phyloP scores from a whole-genome alignment of 2,329 filamentous ascomycete genomes.

The Penicillium rolfsii region DNA sequence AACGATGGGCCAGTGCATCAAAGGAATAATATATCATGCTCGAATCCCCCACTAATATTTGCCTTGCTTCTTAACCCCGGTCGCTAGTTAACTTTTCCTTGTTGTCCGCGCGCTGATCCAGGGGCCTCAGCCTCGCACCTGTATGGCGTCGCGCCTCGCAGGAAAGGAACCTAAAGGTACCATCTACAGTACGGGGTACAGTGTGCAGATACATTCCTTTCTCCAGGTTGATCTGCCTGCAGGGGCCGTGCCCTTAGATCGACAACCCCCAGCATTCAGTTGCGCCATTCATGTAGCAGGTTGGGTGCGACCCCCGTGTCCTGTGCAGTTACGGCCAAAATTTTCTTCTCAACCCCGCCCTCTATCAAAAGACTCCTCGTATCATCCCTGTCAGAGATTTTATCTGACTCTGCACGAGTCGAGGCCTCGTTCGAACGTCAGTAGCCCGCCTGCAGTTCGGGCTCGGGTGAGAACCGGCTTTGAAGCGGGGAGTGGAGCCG shows the following conservation, averaged over 20 bases:
- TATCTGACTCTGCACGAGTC: background rate
- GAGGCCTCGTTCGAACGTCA: background rate
- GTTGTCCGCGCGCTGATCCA: background rate
- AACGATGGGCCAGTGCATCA: background rate
- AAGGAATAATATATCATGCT: background rate
- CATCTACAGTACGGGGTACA: background rate
- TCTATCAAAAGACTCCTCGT: background rate
- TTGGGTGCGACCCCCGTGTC: background rate
- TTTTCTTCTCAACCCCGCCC: background rate
- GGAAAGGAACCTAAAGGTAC: background rate
- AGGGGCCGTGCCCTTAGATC: slow-evolving; percentile 20
- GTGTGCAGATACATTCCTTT: background rate
- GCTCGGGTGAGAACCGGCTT: background rate
- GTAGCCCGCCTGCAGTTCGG: background rate
- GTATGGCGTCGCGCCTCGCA: slow-evolving; percentile 7
- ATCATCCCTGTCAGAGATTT: background rate
- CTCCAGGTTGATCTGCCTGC: slow-evolving; percentile 15
- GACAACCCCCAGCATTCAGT: slow-evolving; percentile 11
- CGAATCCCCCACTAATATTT: background rate
- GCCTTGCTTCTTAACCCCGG: background rate
- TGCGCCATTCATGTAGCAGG: slow-evolving; percentile 13
- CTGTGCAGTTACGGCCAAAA: background rate
- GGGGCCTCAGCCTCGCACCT: background rate
- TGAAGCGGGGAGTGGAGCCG: slow-evolving; percentile 5
- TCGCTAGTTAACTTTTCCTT: background rate